A percentile compares a stretch with the other conserved stretches of the same genome.
phyloP scores from a whole-genome alignment of 129 eudicot species.

The Flaveria trinervia region DNA sequence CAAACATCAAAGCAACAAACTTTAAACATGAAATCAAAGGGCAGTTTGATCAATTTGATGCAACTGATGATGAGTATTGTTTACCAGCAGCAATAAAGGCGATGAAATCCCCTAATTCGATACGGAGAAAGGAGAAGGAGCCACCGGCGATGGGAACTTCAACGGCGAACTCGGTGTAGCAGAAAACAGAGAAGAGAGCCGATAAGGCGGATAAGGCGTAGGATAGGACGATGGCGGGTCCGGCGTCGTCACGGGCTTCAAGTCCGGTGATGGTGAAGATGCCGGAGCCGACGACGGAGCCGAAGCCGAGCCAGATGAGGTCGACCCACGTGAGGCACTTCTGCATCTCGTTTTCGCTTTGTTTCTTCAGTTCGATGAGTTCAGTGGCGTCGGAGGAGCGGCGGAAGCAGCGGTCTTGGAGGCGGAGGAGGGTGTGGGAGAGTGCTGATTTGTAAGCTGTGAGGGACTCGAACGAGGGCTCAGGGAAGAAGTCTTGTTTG shows the following conservation, averaged over 20 bases:
- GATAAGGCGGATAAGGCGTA: slow-evolving; percentile 75
- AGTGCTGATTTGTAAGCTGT: slow-evolving; percentile 54
- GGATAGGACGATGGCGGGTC: slow-evolving; percentile 68
- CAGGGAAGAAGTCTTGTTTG: slow-evolving; percentile 75
- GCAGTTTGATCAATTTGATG: not conserved
- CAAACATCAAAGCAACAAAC: not conserved
- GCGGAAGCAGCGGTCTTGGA: slow-evolving; percentile 57
- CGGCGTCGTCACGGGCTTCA: slow-evolving; percentile 68
- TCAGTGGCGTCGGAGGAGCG: slow-evolving; percentile 67
- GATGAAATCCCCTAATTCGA: slow-evolving; percentile 78
- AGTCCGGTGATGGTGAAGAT: slow-evolving; percentile 76
- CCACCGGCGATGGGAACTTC: slow-evolving; percentile 87
- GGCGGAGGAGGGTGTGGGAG: slow-evolving; percentile 53
- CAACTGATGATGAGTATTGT: not conserved
- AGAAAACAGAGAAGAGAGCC: slow-evolving; percentile 72
- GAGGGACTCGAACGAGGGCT: slow-evolving; percentile 60
- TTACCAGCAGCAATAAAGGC: slow-evolving; percentile 81
- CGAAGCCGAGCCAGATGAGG: slow-evolving; percentile 77
- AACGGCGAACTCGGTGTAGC: slow-evolving; percentile 82
- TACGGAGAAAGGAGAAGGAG: slow-evolving; percentile 66
- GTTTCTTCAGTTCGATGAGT: slow-evolving; percentile 46
- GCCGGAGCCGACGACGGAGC: slow-evolving; percentile 86
- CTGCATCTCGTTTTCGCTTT: slow-evolving; percentile 61
- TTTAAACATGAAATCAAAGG: not conserved
- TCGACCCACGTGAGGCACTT: slow-evolving; percentile 82